Conservation (phyloP, 305 asterid genomes). For the Ajuga reptans region DNA sequence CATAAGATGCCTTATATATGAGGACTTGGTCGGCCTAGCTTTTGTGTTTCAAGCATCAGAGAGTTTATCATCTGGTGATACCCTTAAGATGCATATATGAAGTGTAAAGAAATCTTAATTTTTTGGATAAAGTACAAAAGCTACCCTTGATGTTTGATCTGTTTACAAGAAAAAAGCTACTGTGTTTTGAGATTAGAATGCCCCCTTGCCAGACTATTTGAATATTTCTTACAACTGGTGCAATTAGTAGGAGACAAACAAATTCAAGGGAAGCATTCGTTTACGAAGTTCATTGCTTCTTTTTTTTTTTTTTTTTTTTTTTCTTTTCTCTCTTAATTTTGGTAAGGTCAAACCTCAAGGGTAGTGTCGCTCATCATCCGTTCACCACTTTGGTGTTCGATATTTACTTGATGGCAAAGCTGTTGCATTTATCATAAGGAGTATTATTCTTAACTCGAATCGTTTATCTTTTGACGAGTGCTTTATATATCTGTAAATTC, state of each 20-base stretch:
- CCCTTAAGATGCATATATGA: background rate
- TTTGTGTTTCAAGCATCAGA: background rate
- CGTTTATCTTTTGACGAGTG: background rate
- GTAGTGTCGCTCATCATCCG: too few species aligned
- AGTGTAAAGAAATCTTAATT: background rate
- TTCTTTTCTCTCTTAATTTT: too few species aligned
- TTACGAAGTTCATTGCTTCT: too few species aligned
- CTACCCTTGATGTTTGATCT: background rate
- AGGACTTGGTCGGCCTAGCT: background rate
- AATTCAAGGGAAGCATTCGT: too few species aligned
- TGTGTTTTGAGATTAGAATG: background rate
- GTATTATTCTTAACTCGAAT: background rate
- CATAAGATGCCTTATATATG: background rate
- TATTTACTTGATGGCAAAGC: background rate
- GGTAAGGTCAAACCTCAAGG: too few species aligned
- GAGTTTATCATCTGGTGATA: background rate
- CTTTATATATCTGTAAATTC: background rate
- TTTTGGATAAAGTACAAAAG: background rate
- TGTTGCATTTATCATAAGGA: background rate
- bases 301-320: too few species aligned
- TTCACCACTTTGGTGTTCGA: background rate
- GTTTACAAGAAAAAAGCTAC: background rate
- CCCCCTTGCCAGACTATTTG: too few species aligned
- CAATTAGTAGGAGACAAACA: too few species aligned
- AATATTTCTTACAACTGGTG: too few species aligned